Evolutionary conservation across 306 rosid species (phyloP), one percentile per base, ranked within the genome.

Genomic region (Trichosanthes truncata): DNA sequence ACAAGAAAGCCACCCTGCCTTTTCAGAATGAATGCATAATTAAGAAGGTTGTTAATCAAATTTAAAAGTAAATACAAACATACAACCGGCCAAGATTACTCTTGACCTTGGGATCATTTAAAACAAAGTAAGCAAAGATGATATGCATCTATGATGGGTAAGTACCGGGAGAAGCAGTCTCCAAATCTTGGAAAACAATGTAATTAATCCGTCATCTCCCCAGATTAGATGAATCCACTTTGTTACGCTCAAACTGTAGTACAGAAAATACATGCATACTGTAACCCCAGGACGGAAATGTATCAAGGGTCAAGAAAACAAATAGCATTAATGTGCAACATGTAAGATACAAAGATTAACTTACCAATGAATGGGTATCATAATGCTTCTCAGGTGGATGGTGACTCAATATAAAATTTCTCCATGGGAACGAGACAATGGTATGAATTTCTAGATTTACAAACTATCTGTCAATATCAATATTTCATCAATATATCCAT

Each of bases 211-310:
- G 18, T 91, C 94, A 81, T 95, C 97, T 17, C 97, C 99, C 97
- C 97, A 95, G 76, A 93, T 95, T 73, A 95, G 93, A 86, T 95
- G 99, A 84, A 95, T 80, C 99, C 99, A 95, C 84, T 95, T 95
- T 56, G 97, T 21, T 43, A 95, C 97, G 57, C 99, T 95, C 90
- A 95, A 88, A 87, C 99, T 95, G 92, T 84, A 89, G 35, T 72
- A 53, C 78, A 84, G n/a, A 55, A 85, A 79, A 71, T 17, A 86
- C 51, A 83, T 48, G 14, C 79, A 46, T 81, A 52, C 56, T 46
- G 78, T 69, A 43, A 69, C 55, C 38, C 20, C 55, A 23, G 36
- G 23, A 71, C 21, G 13, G 51, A 43, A 23, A 71, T 41, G 36
- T 14, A 71, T 41, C 76, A 71, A 71, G 53, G 38, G 21, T 71